These are phyloP conservation scores for Dendrobium catenatum DNA, from an alignment of 106 monocot genomes.

Conservation along the genomic window DNA sequence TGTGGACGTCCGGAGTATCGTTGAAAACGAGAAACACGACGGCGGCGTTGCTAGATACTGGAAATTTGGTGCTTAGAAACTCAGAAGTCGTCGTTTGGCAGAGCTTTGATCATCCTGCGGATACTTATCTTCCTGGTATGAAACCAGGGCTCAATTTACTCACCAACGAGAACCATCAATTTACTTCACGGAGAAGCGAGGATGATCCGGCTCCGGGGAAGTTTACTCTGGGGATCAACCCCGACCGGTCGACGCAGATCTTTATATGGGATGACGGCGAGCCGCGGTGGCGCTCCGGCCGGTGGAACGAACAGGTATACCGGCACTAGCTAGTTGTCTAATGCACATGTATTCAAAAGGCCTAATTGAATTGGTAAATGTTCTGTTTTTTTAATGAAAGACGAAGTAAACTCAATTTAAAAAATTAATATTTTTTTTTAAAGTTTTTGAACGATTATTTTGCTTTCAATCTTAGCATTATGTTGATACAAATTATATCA, in stretches of 20 bases:
- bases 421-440: too few species aligned
- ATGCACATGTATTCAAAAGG: too few species aligned
- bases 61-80: constrained; percentile 24
- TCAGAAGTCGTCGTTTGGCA: constrained; percentile 13
- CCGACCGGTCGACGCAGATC: constrained; percentile 32
- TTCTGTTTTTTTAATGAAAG: not conserved
- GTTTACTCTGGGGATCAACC: constrained; percentile 43
- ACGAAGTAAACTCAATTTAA: too few species aligned
- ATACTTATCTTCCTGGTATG: constrained; percentile 50
- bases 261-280: constrained; percentile 27
- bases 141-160: constrained; percentile 11
- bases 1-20: constrained; percentile 25
- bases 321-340: not conserved
- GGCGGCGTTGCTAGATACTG: constrained; percentile 17
- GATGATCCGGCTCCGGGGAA: constrained; percentile 39
- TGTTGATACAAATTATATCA: too few species aligned
- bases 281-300: constrained; percentile 57
- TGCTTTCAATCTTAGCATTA: too few species aligned
- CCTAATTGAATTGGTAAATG: too few species aligned
- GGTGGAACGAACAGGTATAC: constrained; percentile 32
- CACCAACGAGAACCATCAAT: constrained; percentile 9
- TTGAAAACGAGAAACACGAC: not conserved
- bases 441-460: too few species aligned
- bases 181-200: constrained; percentile 40
- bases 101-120: constrained; percentile 43